phyloP scores from a whole-genome alignment of 805 yeast genomes.

The Metschnikowia sp. region DNA sequence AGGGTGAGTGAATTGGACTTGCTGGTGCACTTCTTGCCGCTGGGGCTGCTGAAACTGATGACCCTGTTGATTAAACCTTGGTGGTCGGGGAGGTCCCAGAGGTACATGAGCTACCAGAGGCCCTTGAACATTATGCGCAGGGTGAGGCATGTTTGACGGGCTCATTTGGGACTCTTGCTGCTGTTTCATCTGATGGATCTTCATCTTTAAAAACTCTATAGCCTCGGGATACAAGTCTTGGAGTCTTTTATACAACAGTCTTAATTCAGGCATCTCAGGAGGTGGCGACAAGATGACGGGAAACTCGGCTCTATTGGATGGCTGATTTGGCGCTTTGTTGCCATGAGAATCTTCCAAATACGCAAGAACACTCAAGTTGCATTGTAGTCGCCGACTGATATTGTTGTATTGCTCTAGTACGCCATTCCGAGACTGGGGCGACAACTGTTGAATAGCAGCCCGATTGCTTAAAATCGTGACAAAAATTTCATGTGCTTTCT shows the following conservation, averaged over 20 bases:
- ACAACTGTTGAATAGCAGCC: slow-evolving; percentile 29
- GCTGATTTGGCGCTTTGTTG: slow-evolving; percentile 25
- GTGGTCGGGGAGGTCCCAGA: background rate
- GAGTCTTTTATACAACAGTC: slow-evolving; percentile 43
- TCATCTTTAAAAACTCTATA: slow-evolving; percentile 35
- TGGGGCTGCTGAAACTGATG: slow-evolving; percentile 6
- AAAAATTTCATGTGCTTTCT: slow-evolving; percentile 36
- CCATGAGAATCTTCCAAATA: slow-evolving; percentile 39
- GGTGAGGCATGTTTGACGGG: slow-evolving; percentile 6
- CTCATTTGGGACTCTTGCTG: slow-evolving; percentile 20
- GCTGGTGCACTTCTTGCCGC: slow-evolving; percentile 2
- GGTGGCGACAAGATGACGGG: slow-evolving; percentile 56
- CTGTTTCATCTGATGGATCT: slow-evolving; percentile 36
- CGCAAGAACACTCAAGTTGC: slow-evolving; percentile 39
- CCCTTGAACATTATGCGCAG: slow-evolving; percentile 1
- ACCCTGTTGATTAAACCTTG: slow-evolving; percentile 5
- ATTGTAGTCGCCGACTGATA: slow-evolving; percentile 40
- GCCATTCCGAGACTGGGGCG: slow-evolving; percentile 30
- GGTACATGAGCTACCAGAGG: slow-evolving; percentile 11
- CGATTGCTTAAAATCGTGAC: slow-evolving; percentile 34
- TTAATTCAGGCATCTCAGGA: slow-evolving; percentile 51
- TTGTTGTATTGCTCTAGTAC: slow-evolving; percentile 38
- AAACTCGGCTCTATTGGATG: slow-evolving; percentile 24
- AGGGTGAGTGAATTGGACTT: slow-evolving; percentile 6
- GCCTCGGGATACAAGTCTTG: slow-evolving; percentile 56